These are phyloP conservation scores for Thuidium tamariscinum DNA, from an alignment of 225 moss, liverwort and hornwort genomes.

Conservation along the genomic window DNA sequence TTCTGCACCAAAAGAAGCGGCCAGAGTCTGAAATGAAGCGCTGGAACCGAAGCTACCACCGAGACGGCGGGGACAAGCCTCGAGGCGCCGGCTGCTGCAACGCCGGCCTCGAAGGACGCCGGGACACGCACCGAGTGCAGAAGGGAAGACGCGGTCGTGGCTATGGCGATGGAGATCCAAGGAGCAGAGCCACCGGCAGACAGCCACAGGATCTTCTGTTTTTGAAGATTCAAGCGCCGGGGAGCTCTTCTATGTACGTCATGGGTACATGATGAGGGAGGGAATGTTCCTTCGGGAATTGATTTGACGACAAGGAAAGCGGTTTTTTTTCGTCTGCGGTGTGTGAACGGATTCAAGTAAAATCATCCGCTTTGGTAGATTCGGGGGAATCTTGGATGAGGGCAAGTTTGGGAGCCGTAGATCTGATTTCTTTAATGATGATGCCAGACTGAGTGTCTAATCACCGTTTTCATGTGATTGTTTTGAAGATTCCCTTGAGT, in stretches of 20 bases:
- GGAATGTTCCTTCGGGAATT: neutral
- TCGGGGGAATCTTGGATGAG: neutral
- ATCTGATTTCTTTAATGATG: neutral
- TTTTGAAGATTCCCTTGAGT: neutral
- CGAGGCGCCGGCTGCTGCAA: neutral
- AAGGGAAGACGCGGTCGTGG: conserved; percentile 25
- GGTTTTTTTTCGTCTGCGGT: neutral
- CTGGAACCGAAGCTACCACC: neutral
- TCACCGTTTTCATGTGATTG: neutral
- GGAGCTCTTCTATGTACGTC: rapidly evolving
- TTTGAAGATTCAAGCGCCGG: rapidly evolving
- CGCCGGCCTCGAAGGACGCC: conserved; percentile 15
- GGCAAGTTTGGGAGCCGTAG: neutral
- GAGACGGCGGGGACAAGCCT: neutral
- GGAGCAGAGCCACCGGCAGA: neutral
- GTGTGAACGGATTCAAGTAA: neutral
- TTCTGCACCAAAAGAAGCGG: neutral
- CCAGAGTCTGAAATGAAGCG: neutral
- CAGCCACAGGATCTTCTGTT: rapidly evolving
- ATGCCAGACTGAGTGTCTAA: neutral
- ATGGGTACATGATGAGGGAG: rapidly evolving
- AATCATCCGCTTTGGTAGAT: neutral
- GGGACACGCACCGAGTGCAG: neutral
- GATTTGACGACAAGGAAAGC: neutral
- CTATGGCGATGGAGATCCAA: conserved; percentile 30